Evolutionary conservation across 192 early-diverging fungal genomes (phyloP).

Genomic region (Linnemannia zychae): DNA sequence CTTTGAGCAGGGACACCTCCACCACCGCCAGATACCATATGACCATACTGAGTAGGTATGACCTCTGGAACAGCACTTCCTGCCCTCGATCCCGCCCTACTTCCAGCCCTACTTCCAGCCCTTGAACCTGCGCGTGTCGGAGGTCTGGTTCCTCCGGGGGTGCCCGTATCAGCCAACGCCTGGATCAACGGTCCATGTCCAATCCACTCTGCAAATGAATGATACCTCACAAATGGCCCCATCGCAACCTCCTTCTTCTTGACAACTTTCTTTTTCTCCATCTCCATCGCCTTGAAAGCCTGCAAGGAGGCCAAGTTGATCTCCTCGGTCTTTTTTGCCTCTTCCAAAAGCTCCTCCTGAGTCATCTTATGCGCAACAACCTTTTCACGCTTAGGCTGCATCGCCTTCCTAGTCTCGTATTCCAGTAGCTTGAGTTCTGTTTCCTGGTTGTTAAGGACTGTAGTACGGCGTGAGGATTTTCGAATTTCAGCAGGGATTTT

Average conservation of each 20-base stretch:
- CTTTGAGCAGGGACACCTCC: constrained; percentile 39
- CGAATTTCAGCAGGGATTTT: constrained; percentile 53
- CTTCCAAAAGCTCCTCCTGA: constrained; percentile 66
- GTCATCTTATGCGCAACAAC: constrained; percentile 56
- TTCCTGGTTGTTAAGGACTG: constrained; percentile 62
- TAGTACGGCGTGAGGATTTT: constrained; percentile 64
- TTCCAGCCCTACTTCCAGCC: constrained; percentile 18
- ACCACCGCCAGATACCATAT: background rate
- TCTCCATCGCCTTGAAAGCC: constrained; percentile 66
- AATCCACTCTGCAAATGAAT: constrained; percentile 63
- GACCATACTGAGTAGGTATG: constrained; percentile 19
- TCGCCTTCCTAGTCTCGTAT: constrained; percentile 58
- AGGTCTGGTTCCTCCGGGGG: constrained; percentile 28
- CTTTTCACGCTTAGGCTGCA: constrained; percentile 61
- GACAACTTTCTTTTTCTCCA: constrained; percentile 58
- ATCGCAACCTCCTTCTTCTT: constrained; percentile 56
- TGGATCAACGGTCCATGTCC: constrained; percentile 49
- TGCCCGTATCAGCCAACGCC: constrained; percentile 39
- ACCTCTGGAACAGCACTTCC: constrained; percentile 34
- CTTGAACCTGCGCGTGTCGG: constrained; percentile 40
- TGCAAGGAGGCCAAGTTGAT: constrained; percentile 63
- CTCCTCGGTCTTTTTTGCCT: constrained; percentile 67
- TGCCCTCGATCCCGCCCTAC: constrained; percentile 28
- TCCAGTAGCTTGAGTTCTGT: constrained; percentile 64
- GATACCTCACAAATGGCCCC: constrained; percentile 61